These are phyloP conservation scores for Heritiera fomes DNA, from an alignment of 345 rosid genomes.

Conservation along the genomic window DNA sequence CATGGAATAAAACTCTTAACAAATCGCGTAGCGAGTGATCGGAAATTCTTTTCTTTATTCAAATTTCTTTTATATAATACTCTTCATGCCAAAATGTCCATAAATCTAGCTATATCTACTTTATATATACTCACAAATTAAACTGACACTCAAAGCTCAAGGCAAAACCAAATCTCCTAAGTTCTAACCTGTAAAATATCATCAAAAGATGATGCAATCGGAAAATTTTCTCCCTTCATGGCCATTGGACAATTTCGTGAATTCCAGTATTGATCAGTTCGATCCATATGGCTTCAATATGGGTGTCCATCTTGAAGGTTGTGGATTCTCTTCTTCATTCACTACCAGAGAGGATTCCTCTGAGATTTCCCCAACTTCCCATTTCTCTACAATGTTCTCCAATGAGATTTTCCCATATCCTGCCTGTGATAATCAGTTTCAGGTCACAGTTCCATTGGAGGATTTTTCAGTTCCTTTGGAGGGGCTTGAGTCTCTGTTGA, in stretches of 20 bases:
- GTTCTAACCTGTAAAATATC: background rate
- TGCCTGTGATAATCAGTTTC: conserved; percentile 16
- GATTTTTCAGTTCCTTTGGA: conserved; percentile 27
- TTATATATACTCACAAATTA: background rate
- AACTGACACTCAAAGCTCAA: background rate
- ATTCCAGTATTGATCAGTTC: conserved; percentile 26
- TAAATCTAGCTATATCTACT: background rate
- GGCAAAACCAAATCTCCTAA: background rate
- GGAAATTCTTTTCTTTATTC: background rate
- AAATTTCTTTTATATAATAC: background rate
- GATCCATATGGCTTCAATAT: background rate
- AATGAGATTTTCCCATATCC: conserved; percentile 21
- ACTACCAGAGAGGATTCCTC: conserved; percentile 22
- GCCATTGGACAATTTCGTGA: conserved; percentile 28
- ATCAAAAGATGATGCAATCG: conserved; percentile 32
- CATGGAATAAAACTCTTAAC: conserved; percentile 24
- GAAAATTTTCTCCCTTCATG: conserved; percentile 32
- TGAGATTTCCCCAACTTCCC: conserved; percentile 17
- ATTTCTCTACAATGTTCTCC: conserved; percentile 20
- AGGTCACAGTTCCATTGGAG: conserved; percentile 23
- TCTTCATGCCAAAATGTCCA: background rate
- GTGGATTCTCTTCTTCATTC: conserved; percentile 35
- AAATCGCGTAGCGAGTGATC: conserved; percentile 25
- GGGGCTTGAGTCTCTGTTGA: conserved; percentile 20
- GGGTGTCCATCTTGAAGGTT: conserved; percentile 19